Evolutionary conservation across 2,329 filamentous ascomycete genomes (phyloP), one percentile per base, ranked within the genome.

Genomic region (Cytospora schulzeri): DNA sequence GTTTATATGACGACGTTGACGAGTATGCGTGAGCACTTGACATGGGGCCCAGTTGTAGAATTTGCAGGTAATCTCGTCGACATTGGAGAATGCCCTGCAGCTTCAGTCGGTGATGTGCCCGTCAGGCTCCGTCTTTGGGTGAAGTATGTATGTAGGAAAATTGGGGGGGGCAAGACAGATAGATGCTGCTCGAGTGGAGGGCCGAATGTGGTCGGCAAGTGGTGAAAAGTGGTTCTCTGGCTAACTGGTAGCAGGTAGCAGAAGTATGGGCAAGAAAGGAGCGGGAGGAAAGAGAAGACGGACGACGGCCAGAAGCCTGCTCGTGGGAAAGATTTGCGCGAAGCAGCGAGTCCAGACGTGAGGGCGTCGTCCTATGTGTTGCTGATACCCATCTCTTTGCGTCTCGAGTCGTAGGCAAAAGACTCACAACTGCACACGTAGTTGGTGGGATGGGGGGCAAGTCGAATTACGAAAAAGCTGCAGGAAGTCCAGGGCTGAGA

Each of bases 391-490:
- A 62, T 62, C 38, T 56, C 55, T 56, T 24, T 53, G 24, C 11
- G 38, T 24, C n/a, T 22, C 6, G n/a, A 24, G 45, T 48, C 22
- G n/a, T 48, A 24, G n/a, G n/a, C 45, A 45, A 45, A 45, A 45
- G 41, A 19, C 41, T n/a, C 19, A 45, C 6, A 35, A 15, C 33
- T n/a, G n/a, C 41, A 45, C 41, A 45, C 41, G 41, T 45, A 45
- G n/a, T 19, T 24, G 52, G 60, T 56, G 29, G 60, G 41, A 56
- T 50, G 41, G 60, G 31, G 31, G 22, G 52, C 41, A 62, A 22
- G 56, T 56, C 52, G 55, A 45, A 62, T 56, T 48, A 54, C 52
- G 60, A 56, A 56, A 62, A 62, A 50, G 60, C 22, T 62, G 52
- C 41, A 56, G 28, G 29, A 48, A 15, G n/a, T 48, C n/a, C 45